Base-by-base conservation (phyloP, 2,329 filamentous ascomycete species). In the Penicillium sclerotigenum region DNA sequence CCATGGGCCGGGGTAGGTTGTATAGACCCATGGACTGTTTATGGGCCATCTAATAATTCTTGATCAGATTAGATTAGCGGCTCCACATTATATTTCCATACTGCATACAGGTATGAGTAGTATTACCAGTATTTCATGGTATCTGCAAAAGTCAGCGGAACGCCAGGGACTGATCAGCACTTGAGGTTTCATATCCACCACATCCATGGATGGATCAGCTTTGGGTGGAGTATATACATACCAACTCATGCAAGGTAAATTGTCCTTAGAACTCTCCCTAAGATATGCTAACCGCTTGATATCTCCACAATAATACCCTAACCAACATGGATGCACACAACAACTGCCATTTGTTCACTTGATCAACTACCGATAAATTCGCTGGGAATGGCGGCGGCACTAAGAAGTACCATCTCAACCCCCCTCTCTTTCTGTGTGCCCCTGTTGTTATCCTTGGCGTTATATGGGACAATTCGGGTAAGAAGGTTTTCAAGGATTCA, bases 1-100 rank as follows among this genome's bases (percentile, higher is more conserved):
- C 61, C 4, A 56, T 64, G 37, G 52, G 60, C 26, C 63, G 64
- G 50, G 63, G 58, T 18, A 57, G 9, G 24, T n/a, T 29, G 14
- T 20, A 45, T 20, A 42, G 22, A 26, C 16, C 11, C 1, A 16
- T 34, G 16, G 33, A n/a, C 7, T 16, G 38, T 24, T 41, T 10
- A n/a, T 9, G 20, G 45, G 29, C 31, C 33, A 54, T 54, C 52
- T 54, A 38, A 54, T 54, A 49, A 54, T 29, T 9, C 8, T 28
- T 29, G 16, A 54, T 54, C 52, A 49, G 52, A 54, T 54, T 49
- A 54, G 52, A 50, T 54, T 29, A 10, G 18, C 29, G 36, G 33
- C 29, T n/a, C 52, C 52, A 49, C 52, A 14, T 20, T 3, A n/a
- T 42, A 36, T 42, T 54, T 29, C 45, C 6, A 6, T 29, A 26